Evolutionary conservation across 495 filamentous ascomycete genomes (phyloP).

Genomic region (Trichoderma gamsii): DNA sequence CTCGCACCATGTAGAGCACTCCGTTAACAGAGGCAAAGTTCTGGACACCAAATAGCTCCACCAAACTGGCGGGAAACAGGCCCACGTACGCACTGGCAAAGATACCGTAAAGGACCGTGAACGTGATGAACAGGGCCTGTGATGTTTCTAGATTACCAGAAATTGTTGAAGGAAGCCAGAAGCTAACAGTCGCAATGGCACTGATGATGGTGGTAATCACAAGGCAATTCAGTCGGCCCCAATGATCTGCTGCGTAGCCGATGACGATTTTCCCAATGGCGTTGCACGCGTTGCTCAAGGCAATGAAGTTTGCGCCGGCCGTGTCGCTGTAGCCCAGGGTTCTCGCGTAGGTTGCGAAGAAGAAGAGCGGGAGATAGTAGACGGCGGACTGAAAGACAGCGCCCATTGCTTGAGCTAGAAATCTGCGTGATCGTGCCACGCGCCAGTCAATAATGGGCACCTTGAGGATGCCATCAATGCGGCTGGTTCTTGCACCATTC

Average conservation of each 20-base stretch:
- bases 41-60: conserved; percentile 39
- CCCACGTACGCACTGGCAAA: conserved; percentile 38
- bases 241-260: conserved; percentile 25
- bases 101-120: conserved; percentile 35
- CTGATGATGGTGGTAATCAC: conserved; percentile 35
- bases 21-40: conserved; percentile 40
- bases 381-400: conserved; percentile 35
- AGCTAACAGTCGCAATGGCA: conserved; percentile 28
- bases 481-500: background rate
- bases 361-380: conserved; percentile 37
- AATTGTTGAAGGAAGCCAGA: conserved; percentile 39
- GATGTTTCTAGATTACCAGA: conserved; percentile 19
- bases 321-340: conserved; percentile 36
- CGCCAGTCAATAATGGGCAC: conserved; percentile 29
- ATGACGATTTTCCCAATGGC: conserved; percentile 24
- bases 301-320: conserved; percentile 31
- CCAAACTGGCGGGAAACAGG: conserved; percentile 36
- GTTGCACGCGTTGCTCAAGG: conserved; percentile 25
- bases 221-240: conserved; percentile 36
- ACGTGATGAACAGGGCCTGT: conserved; percentile 32
- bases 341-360: conserved; percentile 34
- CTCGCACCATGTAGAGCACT: conserved; percentile 39
- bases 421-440: conserved; percentile 30
- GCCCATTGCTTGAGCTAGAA: conserved; percentile 30
- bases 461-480: conserved; percentile 16